A percentile compares a stretch with the other conserved stretches of the same genome.
Evolutionary conservation across 2,329 filamentous ascomycete species (phyloP).

Genomic region (Didymella lethalis): DNA sequence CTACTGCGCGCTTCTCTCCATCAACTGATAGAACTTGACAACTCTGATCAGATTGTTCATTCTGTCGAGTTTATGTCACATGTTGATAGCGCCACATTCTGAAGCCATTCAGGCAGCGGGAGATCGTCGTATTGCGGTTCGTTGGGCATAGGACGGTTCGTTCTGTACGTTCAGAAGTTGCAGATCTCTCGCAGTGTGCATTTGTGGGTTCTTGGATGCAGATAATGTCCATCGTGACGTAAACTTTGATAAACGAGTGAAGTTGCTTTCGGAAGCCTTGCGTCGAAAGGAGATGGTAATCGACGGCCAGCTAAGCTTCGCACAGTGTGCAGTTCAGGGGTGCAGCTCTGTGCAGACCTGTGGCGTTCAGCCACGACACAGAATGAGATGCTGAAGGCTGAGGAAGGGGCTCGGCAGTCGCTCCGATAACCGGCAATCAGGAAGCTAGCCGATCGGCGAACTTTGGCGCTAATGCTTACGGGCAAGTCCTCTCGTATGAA

Average conservation of each 20-base stretch:
- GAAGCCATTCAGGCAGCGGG: background rate
- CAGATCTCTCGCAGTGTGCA: background rate
- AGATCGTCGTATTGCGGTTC: background rate
- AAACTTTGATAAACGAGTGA: constrained; percentile 1
- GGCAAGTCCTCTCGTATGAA: background rate
- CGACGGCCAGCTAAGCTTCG: background rate
- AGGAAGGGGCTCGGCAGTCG: background rate
- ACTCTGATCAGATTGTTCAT: background rate
- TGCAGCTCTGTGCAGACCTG: background rate
- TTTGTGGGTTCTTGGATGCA: background rate
- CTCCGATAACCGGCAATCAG: background rate
- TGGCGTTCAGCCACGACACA: constrained; percentile 6
- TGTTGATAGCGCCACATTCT: background rate
- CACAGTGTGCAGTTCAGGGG: background rate
- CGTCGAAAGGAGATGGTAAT: background rate
- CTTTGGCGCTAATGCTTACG: background rate
- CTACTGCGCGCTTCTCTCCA: constrained; percentile 1
- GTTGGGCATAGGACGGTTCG: background rate
- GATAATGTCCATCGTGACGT: background rate
- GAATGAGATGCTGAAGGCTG: background rate
- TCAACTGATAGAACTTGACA: background rate
- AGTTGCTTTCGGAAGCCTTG: background rate
- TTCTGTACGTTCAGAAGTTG: constrained; percentile 4
- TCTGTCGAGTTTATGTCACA: too few relatives aligned
- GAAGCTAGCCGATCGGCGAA: background rate